These are phyloP conservation scores for Ascochyta rabiei DNA, from an alignment of 2,329 filamentous ascomycete genomes.

Conservation along the genomic window DNA sequence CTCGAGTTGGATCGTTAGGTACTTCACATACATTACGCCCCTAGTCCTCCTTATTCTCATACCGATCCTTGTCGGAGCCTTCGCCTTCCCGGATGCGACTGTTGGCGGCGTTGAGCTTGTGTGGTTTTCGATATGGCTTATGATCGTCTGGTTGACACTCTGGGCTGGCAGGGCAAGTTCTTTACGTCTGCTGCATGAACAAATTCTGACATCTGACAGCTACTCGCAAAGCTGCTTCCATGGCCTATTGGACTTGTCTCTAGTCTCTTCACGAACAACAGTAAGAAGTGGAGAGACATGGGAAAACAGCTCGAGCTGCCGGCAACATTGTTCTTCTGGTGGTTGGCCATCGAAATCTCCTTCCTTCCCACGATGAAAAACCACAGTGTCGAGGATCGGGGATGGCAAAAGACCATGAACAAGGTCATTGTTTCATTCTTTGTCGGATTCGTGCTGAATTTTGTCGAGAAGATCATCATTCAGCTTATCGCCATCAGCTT, in stretches of 20 bases:
- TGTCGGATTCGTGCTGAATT: constrained; percentile 78
- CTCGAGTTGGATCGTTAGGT: constrained; percentile 70
- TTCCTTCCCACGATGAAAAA: constrained; percentile 82
- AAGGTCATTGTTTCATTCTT: constrained; percentile 89
- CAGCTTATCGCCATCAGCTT: constrained; percentile 95
- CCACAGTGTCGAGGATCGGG: constrained; percentile 61
- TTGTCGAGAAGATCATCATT: constrained; percentile 90
- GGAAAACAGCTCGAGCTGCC: constrained; percentile 85
- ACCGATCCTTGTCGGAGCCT: constrained; percentile 68
- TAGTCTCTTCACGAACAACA: constrained; percentile 80
- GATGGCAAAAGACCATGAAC: constrained; percentile 81
- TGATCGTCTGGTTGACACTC: constrained; percentile 88
- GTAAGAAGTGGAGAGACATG: constrained; percentile 92
- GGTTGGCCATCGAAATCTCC: constrained; percentile 82
- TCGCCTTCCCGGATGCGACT: constrained; percentile 64
- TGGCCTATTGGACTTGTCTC: constrained; percentile 67
- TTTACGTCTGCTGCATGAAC: neutral
- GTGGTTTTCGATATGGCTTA: constrained; percentile 96
- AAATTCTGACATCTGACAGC: constrained; percentile 42
- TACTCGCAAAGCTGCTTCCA: constrained; percentile 69
- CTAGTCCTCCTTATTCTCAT: constrained; percentile 69
- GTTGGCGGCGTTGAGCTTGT: constrained; percentile 77
- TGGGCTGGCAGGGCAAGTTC: constrained; percentile 71
- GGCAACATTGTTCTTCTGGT: constrained; percentile 88
- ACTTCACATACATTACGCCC: constrained; percentile 73